Percentiles rank a stretch among this genome's conserved stretches.
Conservation (phyloP, 352 stramenopile species). For the Pythium coloratum region DNA sequence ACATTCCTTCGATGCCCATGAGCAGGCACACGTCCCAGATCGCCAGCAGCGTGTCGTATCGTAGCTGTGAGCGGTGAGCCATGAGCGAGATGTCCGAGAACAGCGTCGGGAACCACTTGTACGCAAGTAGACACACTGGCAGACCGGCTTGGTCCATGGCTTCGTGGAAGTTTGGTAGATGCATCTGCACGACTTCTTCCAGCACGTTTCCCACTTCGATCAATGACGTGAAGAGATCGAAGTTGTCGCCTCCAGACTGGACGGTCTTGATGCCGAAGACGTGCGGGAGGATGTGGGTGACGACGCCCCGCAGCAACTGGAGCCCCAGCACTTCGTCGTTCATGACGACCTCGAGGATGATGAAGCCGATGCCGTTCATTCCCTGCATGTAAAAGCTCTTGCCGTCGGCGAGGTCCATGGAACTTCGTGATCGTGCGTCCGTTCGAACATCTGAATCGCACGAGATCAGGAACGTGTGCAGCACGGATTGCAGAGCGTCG, state of each 20-base stretch:
- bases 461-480: slow-evolving; percentile 71
- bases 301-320: slow-evolving; percentile 60
- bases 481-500: slow-evolving; percentile 40
- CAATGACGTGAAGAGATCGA: slow-evolving; percentile 72
- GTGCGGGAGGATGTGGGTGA: slow-evolving; percentile 68
- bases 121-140: slow-evolving; percentile 76
- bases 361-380: slow-evolving; percentile 83
- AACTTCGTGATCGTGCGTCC: slow-evolving; percentile 17
- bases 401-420: slow-evolving; percentile 22
- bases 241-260: slow-evolving; percentile 43
- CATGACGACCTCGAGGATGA: slow-evolving; percentile 63
- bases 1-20: slow-evolving; percentile 80
- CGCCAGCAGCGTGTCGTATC: slow-evolving; percentile 70
- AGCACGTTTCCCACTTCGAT: slow-evolving; percentile 69
- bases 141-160: slow-evolving; percentile 59
- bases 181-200: slow-evolving; percentile 70
- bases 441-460: slow-evolving; percentile 50
- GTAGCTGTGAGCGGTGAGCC: slow-evolving; percentile 69
- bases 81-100: slow-evolving; percentile 84
- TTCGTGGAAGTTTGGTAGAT: slow-evolving; percentile 60
- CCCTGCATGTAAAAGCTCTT: slow-evolving; percentile 83
- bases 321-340: slow-evolving; percentile 59
- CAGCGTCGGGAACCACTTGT: slow-evolving; percentile 89
- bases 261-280: slow-evolving; percentile 70
- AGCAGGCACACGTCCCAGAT: slow-evolving; percentile 84